These are phyloP conservation scores for Gossypium anomalum DNA, from an alignment of 345 rosid species.

Conservation along the genomic window DNA sequence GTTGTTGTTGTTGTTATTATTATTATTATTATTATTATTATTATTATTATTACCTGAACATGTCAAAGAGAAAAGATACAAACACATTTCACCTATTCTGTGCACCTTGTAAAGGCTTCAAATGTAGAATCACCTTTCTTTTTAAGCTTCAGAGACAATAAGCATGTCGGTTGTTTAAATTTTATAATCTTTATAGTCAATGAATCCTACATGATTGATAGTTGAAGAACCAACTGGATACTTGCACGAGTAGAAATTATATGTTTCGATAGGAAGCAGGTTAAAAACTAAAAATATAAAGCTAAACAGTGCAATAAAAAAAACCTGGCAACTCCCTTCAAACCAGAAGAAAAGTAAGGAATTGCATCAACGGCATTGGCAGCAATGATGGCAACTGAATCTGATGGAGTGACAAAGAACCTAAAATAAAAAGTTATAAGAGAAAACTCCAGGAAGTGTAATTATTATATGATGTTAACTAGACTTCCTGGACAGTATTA, in stretches of 20 bases:
- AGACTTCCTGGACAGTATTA: constrained; percentile 3
- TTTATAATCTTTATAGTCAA: neutral
- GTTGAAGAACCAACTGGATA: neutral
- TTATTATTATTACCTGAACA: neutral
- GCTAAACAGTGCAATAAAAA: constrained; percentile 14
- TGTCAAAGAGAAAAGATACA: neutral
- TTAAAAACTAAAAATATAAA: neutral
- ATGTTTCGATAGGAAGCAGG: neutral
- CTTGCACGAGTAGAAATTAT: neutral
- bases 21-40: too few relatives aligned
- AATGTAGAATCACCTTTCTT: neutral
- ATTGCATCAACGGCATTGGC: constrained; percentile 92
- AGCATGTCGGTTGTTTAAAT: neutral
- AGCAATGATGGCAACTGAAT: constrained; percentile 97
- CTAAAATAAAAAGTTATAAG: constrained; percentile 30
- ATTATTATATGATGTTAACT: constrained; percentile 8
- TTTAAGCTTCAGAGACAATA: neutral
- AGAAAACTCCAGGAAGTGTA: constrained; percentile 2
- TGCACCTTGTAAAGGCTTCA: neutral
- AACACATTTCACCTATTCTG: neutral
- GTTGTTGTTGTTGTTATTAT: rapidly evolving
- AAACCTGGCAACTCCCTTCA: constrained; percentile 99
- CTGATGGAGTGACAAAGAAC: constrained; percentile 99
- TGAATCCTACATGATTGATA: neutral
- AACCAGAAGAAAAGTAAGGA: constrained; percentile 89